phyloP scores from a whole-genome alignment of 2,329 filamentous ascomycete genomes.

The Dothiorella sarmentorum region DNA sequence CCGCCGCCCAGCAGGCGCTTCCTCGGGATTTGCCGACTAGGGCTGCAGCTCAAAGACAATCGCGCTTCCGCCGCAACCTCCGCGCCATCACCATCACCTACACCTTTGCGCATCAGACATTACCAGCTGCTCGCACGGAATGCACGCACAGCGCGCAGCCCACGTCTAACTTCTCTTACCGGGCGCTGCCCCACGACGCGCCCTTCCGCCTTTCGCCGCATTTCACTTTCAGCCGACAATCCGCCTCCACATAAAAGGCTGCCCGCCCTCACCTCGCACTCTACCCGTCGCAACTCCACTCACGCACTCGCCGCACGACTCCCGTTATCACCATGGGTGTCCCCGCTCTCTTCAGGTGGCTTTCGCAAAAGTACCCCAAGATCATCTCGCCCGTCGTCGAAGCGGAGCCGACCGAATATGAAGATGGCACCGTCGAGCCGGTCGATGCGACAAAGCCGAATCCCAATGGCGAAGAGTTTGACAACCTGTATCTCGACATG shows the following conservation, averaged over 20 bases:
- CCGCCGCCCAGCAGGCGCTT: background rate
- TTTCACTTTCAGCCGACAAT: too few relatives aligned
- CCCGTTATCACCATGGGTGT: constrained; percentile 72
- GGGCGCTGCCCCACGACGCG: constrained; percentile 13
- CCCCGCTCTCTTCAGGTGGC: constrained; percentile 91
- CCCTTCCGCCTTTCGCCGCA: background rate
- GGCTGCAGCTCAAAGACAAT: background rate
- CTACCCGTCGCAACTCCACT: background rate
- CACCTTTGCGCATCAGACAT: background rate
- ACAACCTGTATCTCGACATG: constrained; percentile 98
- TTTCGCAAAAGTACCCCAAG: constrained; percentile 95
- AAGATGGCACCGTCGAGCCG: constrained; percentile 81
- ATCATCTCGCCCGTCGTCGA: constrained; percentile 91
- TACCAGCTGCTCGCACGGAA: background rate
- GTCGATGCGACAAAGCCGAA: constrained; percentile 82
- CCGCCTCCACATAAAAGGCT: background rate
- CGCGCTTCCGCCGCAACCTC: constrained; percentile 9
- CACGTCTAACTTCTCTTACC: background rate
- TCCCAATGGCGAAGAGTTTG: constrained; percentile 95
- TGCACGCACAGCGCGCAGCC: constrained; percentile 1
- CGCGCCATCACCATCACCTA: background rate
- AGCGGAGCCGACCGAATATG: constrained; percentile 67
- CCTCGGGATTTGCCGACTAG: background rate
- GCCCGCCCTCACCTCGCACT: background rate
- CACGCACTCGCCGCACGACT: background rate